Conservation (phyloP, 208 protist genomes). For the Crithidia expoeki region DNA sequence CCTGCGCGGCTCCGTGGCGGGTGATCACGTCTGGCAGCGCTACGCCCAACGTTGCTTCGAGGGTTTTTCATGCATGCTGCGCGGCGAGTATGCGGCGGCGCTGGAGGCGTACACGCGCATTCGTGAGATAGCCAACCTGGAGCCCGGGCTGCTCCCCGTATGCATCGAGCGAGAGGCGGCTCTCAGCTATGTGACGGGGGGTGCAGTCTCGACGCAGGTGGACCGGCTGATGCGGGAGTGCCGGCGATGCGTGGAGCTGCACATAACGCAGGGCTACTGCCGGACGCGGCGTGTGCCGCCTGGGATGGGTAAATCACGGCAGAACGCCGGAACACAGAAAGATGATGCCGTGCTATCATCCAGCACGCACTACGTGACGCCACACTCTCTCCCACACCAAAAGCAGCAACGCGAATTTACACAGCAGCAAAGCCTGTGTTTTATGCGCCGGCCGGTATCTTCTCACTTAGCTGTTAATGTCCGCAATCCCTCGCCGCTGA, state of each 20-base stretch:
- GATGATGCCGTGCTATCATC: too few relatives aligned
- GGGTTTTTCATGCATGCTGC: constrained; percentile 50
- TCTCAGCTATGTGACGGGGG: constrained; percentile 10
- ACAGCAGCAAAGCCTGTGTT: too few relatives aligned
- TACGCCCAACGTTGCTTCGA: constrained; percentile 27
- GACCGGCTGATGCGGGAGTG: constrained; percentile 27
- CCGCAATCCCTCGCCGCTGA: neutral
- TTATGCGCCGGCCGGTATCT: neutral
- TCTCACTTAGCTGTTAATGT: neutral
- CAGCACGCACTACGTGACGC: too few relatives aligned
- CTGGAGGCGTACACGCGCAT: constrained; percentile 31
- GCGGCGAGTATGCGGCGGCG: constrained; percentile 41
- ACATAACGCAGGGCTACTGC: neutral
- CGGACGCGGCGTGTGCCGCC: neutral
- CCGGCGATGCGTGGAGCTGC: neutral
- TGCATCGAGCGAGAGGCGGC: constrained; percentile 23
- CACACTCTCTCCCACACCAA: too few relatives aligned
- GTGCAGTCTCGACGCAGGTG: constrained; percentile 25
- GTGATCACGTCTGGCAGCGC: constrained; percentile 27
- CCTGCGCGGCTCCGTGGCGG: constrained; percentile 20
- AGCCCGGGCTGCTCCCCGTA: constrained; percentile 20
- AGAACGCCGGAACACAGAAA: too few relatives aligned
- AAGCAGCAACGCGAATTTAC: too few relatives aligned
- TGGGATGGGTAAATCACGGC: neutral
- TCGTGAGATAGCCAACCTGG: constrained; percentile 19